Conservation (phyloP, 768 basidiomycete species). For the Candolleomyces efflorescens region DNA sequence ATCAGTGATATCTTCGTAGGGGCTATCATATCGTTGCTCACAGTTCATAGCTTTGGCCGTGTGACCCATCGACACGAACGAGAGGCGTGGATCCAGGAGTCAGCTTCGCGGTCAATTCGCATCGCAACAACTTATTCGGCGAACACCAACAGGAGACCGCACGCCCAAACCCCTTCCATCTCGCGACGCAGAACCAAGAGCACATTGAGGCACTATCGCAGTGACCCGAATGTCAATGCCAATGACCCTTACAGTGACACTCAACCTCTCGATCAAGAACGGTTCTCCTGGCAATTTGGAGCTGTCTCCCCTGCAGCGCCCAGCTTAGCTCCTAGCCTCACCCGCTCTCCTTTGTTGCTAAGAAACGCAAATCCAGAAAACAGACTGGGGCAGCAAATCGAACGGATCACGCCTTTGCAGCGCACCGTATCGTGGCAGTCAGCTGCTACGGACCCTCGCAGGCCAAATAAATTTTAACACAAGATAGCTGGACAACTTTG, state of each 20-base stretch:
- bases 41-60: constrained; percentile 56
- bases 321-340: background rate
- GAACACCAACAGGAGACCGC: constrained; percentile 5
- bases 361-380: constrained; percentile 1
- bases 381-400: background rate
- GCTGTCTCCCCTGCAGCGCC: background rate
- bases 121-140: background rate
- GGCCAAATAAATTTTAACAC: too few species aligned
- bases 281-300: constrained; percentile 9
- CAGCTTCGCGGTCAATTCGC: constrained; percentile 32
- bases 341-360: background rate
- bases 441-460: too few species aligned
- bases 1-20: constrained; percentile 29
- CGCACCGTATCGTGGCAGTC: constrained; percentile 1
- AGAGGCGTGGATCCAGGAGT: constrained; percentile 49
- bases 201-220: constrained; percentile 7
- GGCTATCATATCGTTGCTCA: constrained; percentile 50
- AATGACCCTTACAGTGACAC: constrained; percentile 33
- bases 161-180: constrained; percentile 2
- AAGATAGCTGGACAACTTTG: too few species aligned
- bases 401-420: background rate
- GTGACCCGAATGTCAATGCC: too few species aligned
- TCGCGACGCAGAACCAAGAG: constrained; percentile 11
- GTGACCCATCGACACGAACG: constrained; percentile 59
- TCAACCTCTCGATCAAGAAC: constrained; percentile 14